These are phyloP conservation scores for Priceomyces carsonii DNA, from an alignment of 805 yeast species.

Conservation along the genomic window DNA sequence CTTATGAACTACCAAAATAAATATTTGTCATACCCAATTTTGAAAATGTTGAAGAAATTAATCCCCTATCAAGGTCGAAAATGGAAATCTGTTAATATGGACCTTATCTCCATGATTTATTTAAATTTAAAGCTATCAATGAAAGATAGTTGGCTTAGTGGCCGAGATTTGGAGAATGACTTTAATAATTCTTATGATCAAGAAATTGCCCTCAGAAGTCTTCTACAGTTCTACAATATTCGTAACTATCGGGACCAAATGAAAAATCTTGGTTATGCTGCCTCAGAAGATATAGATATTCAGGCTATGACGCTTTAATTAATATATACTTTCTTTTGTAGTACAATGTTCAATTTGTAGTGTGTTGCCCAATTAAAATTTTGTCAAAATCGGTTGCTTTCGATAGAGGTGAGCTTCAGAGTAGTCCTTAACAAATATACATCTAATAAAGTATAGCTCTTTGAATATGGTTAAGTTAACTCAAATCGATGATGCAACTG, in stretches of 20 bases:
- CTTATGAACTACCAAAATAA: conserved; percentile 59
- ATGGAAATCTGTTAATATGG: conserved; percentile 95
- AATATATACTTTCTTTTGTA: no score
- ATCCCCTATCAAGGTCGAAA: conserved; percentile 91
- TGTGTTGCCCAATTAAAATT: conserved; percentile 7
- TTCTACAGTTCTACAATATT: conserved; percentile 74
- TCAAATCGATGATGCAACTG: conserved; percentile 62
- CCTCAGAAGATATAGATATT: conserved; percentile 15
- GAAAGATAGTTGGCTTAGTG: conserved; percentile 85
- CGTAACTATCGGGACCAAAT: conserved; percentile 54
- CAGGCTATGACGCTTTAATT: no score
- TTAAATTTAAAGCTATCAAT: conserved; percentile 69
- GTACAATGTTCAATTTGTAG: no score
- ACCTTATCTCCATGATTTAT: conserved; percentile 82
- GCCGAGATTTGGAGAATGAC: conserved; percentile 74
- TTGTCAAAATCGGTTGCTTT: conserved; percentile 4
- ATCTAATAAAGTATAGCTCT: conserved; percentile 1
- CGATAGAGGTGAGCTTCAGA: no score
- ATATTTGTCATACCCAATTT: conserved; percentile 64
- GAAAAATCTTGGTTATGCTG: conserved; percentile 57
- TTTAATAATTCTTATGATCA: conserved; percentile 78
- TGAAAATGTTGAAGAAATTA: conserved; percentile 73
- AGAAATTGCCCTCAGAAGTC: conserved; percentile 78
- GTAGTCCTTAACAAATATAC: no score
- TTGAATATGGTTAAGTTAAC: conserved; percentile 70